These are phyloP conservation scores for Solanum sejunctum DNA, from an alignment of 257 asterid genomes.

Conservation along the genomic window DNA sequence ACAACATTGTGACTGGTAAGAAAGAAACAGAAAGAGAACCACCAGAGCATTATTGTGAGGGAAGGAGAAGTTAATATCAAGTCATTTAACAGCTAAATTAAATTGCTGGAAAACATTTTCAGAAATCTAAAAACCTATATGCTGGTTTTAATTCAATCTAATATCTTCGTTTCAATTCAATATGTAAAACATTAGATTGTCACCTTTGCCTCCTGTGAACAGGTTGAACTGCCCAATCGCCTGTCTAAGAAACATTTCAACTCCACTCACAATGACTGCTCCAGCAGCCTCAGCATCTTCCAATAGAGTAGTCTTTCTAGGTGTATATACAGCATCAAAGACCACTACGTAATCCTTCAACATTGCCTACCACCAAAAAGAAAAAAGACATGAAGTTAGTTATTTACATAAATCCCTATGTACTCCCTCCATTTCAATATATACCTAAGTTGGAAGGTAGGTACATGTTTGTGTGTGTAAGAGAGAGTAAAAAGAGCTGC, in stretches of 20 bases:
- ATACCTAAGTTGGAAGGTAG: no score
- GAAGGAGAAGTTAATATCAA: neutral
- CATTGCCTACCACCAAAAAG: conserved; percentile 8
- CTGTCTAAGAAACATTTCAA: conserved; percentile 64
- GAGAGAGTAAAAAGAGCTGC: neutral
- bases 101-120: neutral
- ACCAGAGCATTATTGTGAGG: neutral
- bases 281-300: conserved; percentile 60
- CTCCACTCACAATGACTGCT: conserved; percentile 48
- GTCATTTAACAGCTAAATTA: neutral
- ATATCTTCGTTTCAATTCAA: neutral
- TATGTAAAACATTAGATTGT: neutral
- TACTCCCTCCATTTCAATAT: neutral
- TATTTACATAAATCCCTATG: neutral
- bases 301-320: conserved; percentile 37
- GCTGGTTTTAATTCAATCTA: neutral
- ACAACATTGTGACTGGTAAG: neutral
- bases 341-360: conserved; percentile 34
- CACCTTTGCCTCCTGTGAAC: conserved; percentile 45
- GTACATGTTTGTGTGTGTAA: neutral
- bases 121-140: neutral
- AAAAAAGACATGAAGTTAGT: neutral
- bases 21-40: neutral
- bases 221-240: conserved; percentile 53
- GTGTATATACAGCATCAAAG: conserved; percentile 58